Evolutionary conservation across 2,329 filamentous ascomycete species (phyloP), one percentile per base, ranked within the genome.

Genomic region (Plenodomus tracheiphilus): DNA sequence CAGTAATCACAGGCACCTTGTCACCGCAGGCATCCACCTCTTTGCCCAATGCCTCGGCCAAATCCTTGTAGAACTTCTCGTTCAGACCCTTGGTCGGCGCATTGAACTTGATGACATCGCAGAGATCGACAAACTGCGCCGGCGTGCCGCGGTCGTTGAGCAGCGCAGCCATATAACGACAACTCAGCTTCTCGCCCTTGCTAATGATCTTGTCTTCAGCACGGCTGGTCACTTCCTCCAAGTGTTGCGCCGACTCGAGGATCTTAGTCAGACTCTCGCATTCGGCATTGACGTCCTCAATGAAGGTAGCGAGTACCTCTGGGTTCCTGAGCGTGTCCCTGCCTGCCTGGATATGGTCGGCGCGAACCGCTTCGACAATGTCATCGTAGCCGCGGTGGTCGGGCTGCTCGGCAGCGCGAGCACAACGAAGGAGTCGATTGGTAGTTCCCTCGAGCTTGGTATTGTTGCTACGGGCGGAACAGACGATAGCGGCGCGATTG

Each of bases 401-500:
- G 10, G 70, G 58, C 44, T 70, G 72, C 53, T 75, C 74, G 39
- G 77, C 77, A 57, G 77, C 75, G 42, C 75, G 68, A 32, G 78
- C 77, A 47, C 74, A 71, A 50, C 77, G 75, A 19, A 81, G 72
- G 35, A 81, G 73, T 41, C 75, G 85, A 75, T 95, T 97, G 32
- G 94, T 99, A 51, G 94, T 99, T 53, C 94, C 94, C 63, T 95
- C 91, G 46, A 86, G 84, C 77, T 99, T 99, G 71, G 93, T 96
- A 55, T 91, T 92, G 51, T 89, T 94, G 75, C 91, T 97, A 70
- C 94, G 82, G 36, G 94, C 94, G 53, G 94, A 99, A 76, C 94
- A 99, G 49, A 99, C 93, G 48, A 99, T 87, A 47, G 91, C 92
- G 57, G 97, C 85, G 72, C 86, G 86, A 68, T 91, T 86, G 48